Evolutionary conservation across 176 grass and related monocot genomes (phyloP).

Genomic region (Oryza meridionalis): DNA sequence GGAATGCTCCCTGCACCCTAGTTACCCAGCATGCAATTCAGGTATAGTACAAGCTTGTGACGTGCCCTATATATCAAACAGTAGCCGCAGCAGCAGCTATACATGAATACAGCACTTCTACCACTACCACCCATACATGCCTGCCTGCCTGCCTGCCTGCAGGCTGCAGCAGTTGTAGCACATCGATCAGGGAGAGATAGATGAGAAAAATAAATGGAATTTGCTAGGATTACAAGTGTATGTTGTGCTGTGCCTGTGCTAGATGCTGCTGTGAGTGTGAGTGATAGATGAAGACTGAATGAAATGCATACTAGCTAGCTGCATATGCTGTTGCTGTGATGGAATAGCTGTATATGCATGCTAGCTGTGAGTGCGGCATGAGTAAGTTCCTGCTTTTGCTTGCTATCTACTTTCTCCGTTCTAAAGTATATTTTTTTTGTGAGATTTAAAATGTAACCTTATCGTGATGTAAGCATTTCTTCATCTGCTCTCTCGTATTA

Average conservation of each 20-base stretch:
- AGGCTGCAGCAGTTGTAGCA: neutral
- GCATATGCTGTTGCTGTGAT: neutral
- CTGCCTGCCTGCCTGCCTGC: neutral
- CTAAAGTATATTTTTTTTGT: too few species aligned
- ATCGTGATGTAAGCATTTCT: too few species aligned
- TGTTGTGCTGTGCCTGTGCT: too few species aligned
- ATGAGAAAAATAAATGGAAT: neutral
- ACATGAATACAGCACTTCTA: neutral
- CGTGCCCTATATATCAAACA: neutral
- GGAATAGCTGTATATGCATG: neutral
- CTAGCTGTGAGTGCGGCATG: neutral
- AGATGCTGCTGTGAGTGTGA: neutral
- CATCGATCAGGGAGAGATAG: too few species aligned
- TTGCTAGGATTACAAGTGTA: neutral
- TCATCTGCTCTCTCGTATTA: too few species aligned
- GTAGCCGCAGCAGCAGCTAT: neutral
- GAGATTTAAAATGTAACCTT: too few species aligned
- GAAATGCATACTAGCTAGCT: too few species aligned
- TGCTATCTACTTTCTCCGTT: neutral
- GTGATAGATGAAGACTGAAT: neutral
- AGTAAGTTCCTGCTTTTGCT: neutral
- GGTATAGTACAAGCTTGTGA: neutral
- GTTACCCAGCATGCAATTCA: neutral
- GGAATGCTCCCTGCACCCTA: neutral
- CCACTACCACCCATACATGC: neutral